A percentile compares a stretch with the other conserved stretches of the same genome.
phyloP scores from a whole-genome alignment of 768 basidiomycete species.

The Mycena indigotica region DNA sequence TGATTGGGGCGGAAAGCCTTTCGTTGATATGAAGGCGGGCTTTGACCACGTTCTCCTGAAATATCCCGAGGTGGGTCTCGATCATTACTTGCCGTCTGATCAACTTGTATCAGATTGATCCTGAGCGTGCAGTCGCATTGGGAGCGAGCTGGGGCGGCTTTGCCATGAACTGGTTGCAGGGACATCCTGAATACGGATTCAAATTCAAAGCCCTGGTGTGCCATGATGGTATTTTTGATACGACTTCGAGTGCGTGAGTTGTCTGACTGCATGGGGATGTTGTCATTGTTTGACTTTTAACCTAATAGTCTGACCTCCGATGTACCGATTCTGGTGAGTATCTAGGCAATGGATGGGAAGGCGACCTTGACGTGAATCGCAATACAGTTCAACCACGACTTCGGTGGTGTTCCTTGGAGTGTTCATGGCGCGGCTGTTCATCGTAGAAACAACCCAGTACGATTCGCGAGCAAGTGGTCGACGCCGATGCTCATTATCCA shows the following conservation, averaged over 20 bases:
- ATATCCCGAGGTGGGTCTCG: conserved; percentile 61
- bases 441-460: conserved; percentile 75
- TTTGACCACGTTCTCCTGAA: conserved; percentile 71
- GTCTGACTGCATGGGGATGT: no score
- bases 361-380: background rate
- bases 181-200: conserved; percentile 86
- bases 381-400: conserved; percentile 79
- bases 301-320: conserved; percentile 80
- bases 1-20: conserved; percentile 88
- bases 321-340: conserved; percentile 81
- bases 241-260: conserved; percentile 60
- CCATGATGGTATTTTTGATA: conserved; percentile 91
- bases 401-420: conserved; percentile 83
- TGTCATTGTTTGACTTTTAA: no score
- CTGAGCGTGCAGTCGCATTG: conserved; percentile 70
- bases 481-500: conserved; percentile 89
- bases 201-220: conserved; percentile 87
- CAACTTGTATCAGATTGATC: conserved; percentile 53
- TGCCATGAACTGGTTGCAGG: conserved; percentile 94
- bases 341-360: conserved; percentile 8
- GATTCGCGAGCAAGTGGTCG: conserved; percentile 82
- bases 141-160: conserved; percentile 89
- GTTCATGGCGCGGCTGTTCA: conserved; percentile 52
- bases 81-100: background rate
- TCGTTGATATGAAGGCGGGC: conserved; percentile 72